phyloP scores from a whole-genome alignment of 805 yeast genomes.

The Cyberlindnera petersonii region DNA sequence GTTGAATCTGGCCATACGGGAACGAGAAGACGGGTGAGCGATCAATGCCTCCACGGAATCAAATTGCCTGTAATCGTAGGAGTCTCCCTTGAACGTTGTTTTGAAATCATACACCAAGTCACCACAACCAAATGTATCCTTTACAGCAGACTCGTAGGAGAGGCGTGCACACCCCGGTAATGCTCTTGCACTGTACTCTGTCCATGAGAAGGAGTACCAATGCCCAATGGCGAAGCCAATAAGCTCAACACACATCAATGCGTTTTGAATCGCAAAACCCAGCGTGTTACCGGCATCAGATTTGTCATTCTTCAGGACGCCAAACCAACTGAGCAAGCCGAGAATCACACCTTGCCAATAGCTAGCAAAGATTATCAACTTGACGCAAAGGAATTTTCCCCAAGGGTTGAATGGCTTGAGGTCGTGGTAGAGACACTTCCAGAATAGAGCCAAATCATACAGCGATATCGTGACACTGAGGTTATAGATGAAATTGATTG shows the following conservation, averaged over 20 bases:
- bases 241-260: slow-evolving; percentile 77
- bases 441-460: slow-evolving; percentile 82
- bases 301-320: slow-evolving; percentile 35
- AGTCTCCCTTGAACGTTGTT: slow-evolving; percentile 60
- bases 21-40: slow-evolving; percentile 63
- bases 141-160: slow-evolving; percentile 55
- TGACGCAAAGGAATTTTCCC: slow-evolving; percentile 90
- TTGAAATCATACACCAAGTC: slow-evolving; percentile 80
- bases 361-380: slow-evolving; percentile 92
- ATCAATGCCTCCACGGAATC: slow-evolving; percentile 73
- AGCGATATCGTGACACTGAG: slow-evolving; percentile 75
- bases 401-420: slow-evolving; percentile 79
- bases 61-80: slow-evolving; percentile 76
- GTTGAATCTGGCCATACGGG: slow-evolving; percentile 64
- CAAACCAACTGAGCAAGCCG: slow-evolving; percentile 47
- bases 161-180: slow-evolving; percentile 71
- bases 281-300: slow-evolving; percentile 32
- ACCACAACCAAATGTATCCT: slow-evolving; percentile 72
- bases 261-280: slow-evolving; percentile 69
- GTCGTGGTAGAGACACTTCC: slow-evolving; percentile 85
- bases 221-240: slow-evolving; percentile 86
- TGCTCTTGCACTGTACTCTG: slow-evolving; percentile 57
- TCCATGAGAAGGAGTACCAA: slow-evolving; percentile 77
- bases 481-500: slow-evolving; percentile 72
- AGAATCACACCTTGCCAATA: slow-evolving; percentile 85